These are phyloP conservation scores for Ogataea nitratoaversa DNA, from an alignment of 805 yeast species.

Conservation along the genomic window DNA sequence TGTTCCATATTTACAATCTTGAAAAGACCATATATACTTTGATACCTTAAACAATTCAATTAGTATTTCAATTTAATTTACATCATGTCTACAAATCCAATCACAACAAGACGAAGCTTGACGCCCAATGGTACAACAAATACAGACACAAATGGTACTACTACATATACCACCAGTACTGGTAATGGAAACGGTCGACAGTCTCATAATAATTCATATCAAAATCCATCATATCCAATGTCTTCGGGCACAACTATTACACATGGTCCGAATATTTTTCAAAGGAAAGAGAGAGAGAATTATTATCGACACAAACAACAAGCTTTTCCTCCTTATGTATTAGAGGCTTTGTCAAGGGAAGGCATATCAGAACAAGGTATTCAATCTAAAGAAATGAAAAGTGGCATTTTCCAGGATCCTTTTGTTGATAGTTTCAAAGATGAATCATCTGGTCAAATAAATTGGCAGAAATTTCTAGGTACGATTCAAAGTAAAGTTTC, in stretches of 20 bases:
- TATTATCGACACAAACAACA: constrained; percentile 22
- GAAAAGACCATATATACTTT: too few relatives aligned
- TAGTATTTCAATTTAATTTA: too few relatives aligned
- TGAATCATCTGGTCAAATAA: constrained; percentile 10
- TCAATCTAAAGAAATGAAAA: neutral
- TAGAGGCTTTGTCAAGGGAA: constrained; percentile 48
- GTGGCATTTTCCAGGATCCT: constrained; percentile 13
- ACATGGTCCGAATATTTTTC: constrained; percentile 11
- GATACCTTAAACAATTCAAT: too few relatives aligned
- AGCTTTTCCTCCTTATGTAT: constrained; percentile 60
- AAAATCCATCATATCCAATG: constrained; percentile 2
- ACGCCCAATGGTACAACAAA: too few relatives aligned
- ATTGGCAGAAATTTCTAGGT: constrained; percentile 19
- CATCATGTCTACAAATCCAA: neutral
- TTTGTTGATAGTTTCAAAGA: constrained; percentile 16
- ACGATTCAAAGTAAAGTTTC: constrained; percentile 26
- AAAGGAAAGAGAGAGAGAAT: constrained; percentile 9
- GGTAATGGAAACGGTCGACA: neutral
- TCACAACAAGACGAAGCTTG: neutral
- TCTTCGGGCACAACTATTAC: constrained; percentile 9
- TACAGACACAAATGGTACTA: neutral
- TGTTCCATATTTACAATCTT: too few relatives aligned
- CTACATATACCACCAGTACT: neutral
- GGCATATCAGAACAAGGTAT: neutral
- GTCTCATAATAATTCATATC: neutral